Base-by-base conservation (phyloP, 164 flowering plant species). In the Magnolia changhungtana region DNA sequence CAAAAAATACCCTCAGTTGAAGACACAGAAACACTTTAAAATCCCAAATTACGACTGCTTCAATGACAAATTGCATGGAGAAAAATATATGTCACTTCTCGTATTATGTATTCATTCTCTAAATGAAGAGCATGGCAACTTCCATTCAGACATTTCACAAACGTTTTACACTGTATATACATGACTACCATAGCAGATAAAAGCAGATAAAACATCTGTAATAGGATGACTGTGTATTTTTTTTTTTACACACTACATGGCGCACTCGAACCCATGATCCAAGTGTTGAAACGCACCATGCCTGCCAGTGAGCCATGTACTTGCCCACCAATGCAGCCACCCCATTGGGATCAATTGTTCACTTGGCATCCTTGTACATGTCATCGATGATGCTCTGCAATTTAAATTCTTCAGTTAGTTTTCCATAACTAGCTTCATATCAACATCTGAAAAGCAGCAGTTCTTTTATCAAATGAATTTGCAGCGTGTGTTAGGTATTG, bases 281-380 rank as follows among this genome's bases (percentile, higher is more conserved):
- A 3, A 37, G 45, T 37, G 45, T 37, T 37, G 7, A 37, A 37
- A 37, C 7, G 45, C 45, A 37, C 45, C 0, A 7, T 37, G 45
- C 45, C 45, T 37, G 7, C 45, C 45, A 37, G 7, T 37, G 45
- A 37, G 6, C 45, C 45, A 37, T 4, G 61, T 55, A 8, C 61
- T 55, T 55, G 61, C 16, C 16, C 61, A 55, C 61, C 61, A 5
- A 13, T 55, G 61, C 61, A 55, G 19, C 67, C 21, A 23, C 9
- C 23, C 27, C 23, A 19, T 1, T 64, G 10, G 50, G 11, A 20
- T n/a, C 14, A 45, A 45, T 61, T 23, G 21, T 31, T 72, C 72
- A 79, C 70, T 81, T 87, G 3, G 80, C 80, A 64, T 81, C 79
- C 81, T 89, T 90, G 91, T 94, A 94, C 91, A 94, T 85, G 71